Base-by-base conservation (phyloP, 208 protist species). In the Leishmania martiniquensis region DNA sequence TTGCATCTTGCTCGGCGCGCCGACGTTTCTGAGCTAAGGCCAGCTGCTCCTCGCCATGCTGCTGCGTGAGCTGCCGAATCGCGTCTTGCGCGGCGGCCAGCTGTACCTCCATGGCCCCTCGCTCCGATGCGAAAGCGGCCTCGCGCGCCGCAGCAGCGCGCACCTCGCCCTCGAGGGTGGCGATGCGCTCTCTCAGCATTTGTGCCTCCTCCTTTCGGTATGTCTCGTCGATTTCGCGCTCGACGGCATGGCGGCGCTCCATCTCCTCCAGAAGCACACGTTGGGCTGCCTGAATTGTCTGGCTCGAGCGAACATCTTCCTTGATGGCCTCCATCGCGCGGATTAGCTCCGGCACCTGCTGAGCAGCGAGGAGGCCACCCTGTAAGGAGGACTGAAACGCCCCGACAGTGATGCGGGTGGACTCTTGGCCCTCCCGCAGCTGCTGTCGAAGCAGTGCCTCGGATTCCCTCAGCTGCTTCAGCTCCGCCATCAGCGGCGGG, bases 371-470 rank as follows among this genome's bases (percentile, higher is more conserved):
- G 25, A 91, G 77, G 7, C 67, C 60, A 60, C 85, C 82, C 55
- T 78, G 66, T 45, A 92, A n/a, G 37, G 81, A 63, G 45, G 81
- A 80, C 45, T 67, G 73, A 59, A 85, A 83, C 3, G 68, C 55
- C 9, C 77, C 72, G 6, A 85, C 72, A 4, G 63, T 78, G 45
- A 65, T 80, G 0, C 74, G 69, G 12, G 83, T 81, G 10, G 87
- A 68, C 37, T 77, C 74, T 76, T 89, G 87, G 2, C 76, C 9
- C 9, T 80, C 63, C 25, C 72, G 72, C 37, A 96, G 72, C 66
- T 94, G 87, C 47, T 78, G 62, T 12, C 87, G 87, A 13, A 94
- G 82, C 17, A 92, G 57, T 5, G 80, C 78, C 59, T 96, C 89
- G 0, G 87, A 85, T 42, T 83, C 75, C 20, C 90, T 85, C 45